Base-by-base conservation (phyloP, 176 grass and related monocot species). In the Chloris gayana region DNA sequence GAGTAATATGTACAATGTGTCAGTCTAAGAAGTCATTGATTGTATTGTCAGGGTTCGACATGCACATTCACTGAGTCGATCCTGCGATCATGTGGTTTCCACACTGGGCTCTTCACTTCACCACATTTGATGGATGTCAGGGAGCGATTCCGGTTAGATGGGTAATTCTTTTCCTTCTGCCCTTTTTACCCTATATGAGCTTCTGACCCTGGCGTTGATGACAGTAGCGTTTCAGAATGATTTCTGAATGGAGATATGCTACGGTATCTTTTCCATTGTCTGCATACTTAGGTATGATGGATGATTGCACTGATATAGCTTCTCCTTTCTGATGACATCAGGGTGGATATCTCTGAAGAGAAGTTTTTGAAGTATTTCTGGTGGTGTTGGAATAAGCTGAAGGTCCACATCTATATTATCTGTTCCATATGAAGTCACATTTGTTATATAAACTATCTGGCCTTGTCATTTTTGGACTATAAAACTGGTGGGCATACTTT, bases 321-420 rank as follows among this genome's bases (percentile, higher is more conserved):
- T 64, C 51, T 84, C 25, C 41, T 63, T 85, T 64, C 26, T 30
- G 76, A 70, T 9, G 42, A 22, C 21, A 80, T 67, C 82, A 98
- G 92, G 67, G 87, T 84, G 72, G 90, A 94, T 87, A 92, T 98
- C 81, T 93, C 95, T 31, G 83, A 94, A 91, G 92, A 92, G 9
- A 94, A 91, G 61, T 98, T 98, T 87, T 46, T 89, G 76, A 85
- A 92, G 53, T 79, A 98, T 74, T 98, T 94, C 67, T 98, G 95
- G 92, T 90, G 88, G 89, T 92, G 89, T 73, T 98, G 95, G 95
- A 88, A 98, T 41, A 90, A 88, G 80, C 64, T 92, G 35, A 86
- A 92, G 92, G 89, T 98, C 82, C 42, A 27, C 42, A 14, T 83
- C 14, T 56, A 35, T 27, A n/a, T 25, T 32, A 54, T 25, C 64